Evolutionary conservation across 2,329 filamentous ascomycete species (phyloP), one percentile per base, ranked within the genome.

Genomic region (Fusarium euwallaceae): DNA sequence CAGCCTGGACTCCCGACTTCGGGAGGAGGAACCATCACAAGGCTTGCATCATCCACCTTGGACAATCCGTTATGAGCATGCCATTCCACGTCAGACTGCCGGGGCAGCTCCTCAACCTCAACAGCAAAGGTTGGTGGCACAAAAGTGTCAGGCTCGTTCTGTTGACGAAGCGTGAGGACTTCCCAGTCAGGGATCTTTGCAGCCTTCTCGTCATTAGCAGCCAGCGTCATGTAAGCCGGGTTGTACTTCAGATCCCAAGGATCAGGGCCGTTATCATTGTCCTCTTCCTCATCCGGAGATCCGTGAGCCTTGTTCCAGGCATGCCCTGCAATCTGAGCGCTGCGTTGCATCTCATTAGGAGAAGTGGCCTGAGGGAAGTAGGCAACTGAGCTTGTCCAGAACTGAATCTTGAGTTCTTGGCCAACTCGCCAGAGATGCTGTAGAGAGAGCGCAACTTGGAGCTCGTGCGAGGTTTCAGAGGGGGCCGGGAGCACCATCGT

Each of bases 391-490:
- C 91, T 92, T 6, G 89, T 88, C 93, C 94, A 97, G 86, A 91
- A 92, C 66, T 90, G 87, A 4, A 97, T 91, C 64, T 90, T 86
- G 86, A 93, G 92, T 45, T 92, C 92, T 51, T 87, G 82, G 1
- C 92, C 95, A 62, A 99, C 92, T 43, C 96, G 91, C 91, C 93
- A 95, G 27, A 98, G 89, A 82, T 98, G 96, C 82, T 99, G 97
- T 14, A 98, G 86, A 2, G 95, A 90, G 6, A 99, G 87, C 0
- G 90, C 85, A 7, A 92, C 87, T 79, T 95, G 92, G 34, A 90
- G 81, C 36, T 82, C 80, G 72, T 91, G 89, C 7, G 83, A 83
- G 4, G 72, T 79, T 5, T 84, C 78, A 20, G 79, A 80, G 1
- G 80, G 67, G 6, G 76, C 65, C 1, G 89, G 87, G 2, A 94